Percentiles rank a stretch among this genome's conserved stretches.
These are phyloP conservation scores for Boletus fagicola DNA, from an alignment of 768 basidiomycete species.

Conservation along the genomic window DNA sequence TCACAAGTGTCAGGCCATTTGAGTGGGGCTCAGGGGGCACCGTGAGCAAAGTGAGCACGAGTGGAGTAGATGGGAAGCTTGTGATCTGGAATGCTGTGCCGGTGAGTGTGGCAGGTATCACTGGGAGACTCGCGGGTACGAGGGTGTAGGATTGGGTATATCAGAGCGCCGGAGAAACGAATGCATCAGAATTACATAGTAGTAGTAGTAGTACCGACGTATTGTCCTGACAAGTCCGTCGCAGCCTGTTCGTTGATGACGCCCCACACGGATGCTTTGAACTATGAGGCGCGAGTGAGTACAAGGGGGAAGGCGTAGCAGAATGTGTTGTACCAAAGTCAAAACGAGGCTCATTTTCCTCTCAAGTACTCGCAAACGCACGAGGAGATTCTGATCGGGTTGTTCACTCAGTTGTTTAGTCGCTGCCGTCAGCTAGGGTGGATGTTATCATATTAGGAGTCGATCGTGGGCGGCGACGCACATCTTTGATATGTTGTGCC, in stretches of 20 bases:
- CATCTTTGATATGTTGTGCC: slow-evolving; percentile 74
- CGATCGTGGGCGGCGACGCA: slow-evolving; percentile 34
- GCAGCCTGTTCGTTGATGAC: slow-evolving; percentile 78
- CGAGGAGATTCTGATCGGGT: slow-evolving; percentile 76
- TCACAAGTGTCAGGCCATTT: slow-evolving; percentile 85
- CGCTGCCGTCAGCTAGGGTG: slow-evolving; percentile 55
- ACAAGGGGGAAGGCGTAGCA: neutral
- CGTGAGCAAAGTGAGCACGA: slow-evolving; percentile 80
- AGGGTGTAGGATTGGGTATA: slow-evolving; percentile 32
- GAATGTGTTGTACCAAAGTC: slow-evolving; percentile 61
- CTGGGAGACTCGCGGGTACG: slow-evolving; percentile 50
- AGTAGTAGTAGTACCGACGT: slow-evolving; percentile 16
- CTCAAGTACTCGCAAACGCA: slow-evolving; percentile 77
- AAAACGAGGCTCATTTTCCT: slow-evolving; percentile 94
- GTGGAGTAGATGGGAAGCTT: slow-evolving; percentile 90
- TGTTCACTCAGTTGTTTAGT: slow-evolving; percentile 70
- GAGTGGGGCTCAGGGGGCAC: slow-evolving; percentile 49
- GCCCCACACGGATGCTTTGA: slow-evolving; percentile 96
- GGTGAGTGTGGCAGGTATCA: slow-evolving; percentile 44
- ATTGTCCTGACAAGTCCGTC: slow-evolving; percentile 16
- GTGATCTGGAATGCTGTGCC: slow-evolving; percentile 85
- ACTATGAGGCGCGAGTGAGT: slow-evolving; percentile 44
- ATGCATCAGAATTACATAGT: slow-evolving; percentile 10
- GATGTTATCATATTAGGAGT: neutral
- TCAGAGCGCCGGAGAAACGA: neutral